Base-by-base conservation (phyloP, 1,284 basidiomycete species). In the Cerrena zonata region DNA sequence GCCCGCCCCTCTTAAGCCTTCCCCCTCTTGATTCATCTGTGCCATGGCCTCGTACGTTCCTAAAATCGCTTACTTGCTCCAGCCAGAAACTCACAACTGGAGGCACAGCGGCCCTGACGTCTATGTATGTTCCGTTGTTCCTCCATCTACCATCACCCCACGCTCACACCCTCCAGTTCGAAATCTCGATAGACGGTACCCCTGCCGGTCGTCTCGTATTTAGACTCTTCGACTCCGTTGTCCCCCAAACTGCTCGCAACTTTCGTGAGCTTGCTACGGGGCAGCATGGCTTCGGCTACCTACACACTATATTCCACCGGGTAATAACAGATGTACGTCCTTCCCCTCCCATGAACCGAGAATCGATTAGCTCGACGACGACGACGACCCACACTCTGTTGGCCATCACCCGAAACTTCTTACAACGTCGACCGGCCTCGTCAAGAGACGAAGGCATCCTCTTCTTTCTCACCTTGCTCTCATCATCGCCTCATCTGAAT, bases 181-280 rank as follows among this genome's bases (percentile, higher is more conserved):
- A 95, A 63, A 81, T 96, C 65, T 61, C 73, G 19, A 85, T 94
- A 65, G 75, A 74, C 61, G 72, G 68, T 49, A 43, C 68, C 13
- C 61, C 73, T 0, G 66, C 75, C 1, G 91, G 90, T 0, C 79
- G 87, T 49, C 86, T 96, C 67, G 78, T 85, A 53, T 92, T 96
- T 75, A 85, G 84, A 68, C 80, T 98, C 26, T 96, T 79, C 63
- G 86, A 89, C 69, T 64, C 77, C 0, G 69, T 74, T 37, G 81
- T 84, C n/a, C 86, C 86, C 18, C 77, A 72, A 62, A 96, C 94
- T 0, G 75, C 89, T 0, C 78, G 73, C 52, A 97, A 99, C 75
- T 98, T 97, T 74, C 86, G 94, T 50, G 89, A 93, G 62, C 82
- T 97, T 22, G 89, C 87, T 57, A 89, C 89, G 0, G 88, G 89